Percentiles rank a stretch among this genome's conserved stretches.
phyloP scores from a whole-genome alignment of 2,329 filamentous ascomycete species.

The Orbilia oligospora region DNA sequence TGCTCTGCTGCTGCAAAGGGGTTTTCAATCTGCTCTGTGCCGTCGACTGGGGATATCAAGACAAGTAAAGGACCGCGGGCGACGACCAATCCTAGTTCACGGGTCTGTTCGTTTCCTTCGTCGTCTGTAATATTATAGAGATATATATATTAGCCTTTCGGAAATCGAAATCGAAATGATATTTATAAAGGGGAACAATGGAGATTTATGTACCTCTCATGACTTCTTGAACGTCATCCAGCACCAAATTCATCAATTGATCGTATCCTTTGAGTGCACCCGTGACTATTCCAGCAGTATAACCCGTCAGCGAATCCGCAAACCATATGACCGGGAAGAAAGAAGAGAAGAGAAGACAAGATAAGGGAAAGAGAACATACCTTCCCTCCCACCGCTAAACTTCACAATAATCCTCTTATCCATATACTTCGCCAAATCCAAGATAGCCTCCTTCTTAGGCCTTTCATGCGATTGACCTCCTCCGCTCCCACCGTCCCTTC shows the following conservation, averaged over 20 bases:
- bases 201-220: slow-evolving; percentile 78
- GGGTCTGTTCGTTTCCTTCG: slow-evolving; percentile 86
- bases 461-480: slow-evolving; percentile 75
- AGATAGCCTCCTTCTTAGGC: slow-evolving; percentile 98
- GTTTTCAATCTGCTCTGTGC: slow-evolving; percentile 95
- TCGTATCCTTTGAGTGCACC: slow-evolving; percentile 96
- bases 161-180: too few relatives aligned
- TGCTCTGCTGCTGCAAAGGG: slow-evolving; percentile 86
- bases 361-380: slow-evolving; percentile 72
- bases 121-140: slow-evolving; percentile 76
- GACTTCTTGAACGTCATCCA: slow-evolving; percentile 92
- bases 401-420: slow-evolving; percentile 96
- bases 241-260: slow-evolving; percentile 95
- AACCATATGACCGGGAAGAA: neutral
- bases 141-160: slow-evolving; percentile 19
- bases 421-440: slow-evolving; percentile 95
- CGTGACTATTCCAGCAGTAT: slow-evolving; percentile 73
- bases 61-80: slow-evolving; percentile 93
- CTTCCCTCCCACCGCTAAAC: slow-evolving; percentile 94
- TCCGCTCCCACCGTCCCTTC: slow-evolving; percentile 68
- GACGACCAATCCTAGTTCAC: slow-evolving; percentile 87
- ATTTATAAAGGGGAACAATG: slow-evolving; percentile 20
- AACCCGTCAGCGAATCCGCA: neutral
- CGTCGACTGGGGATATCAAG: slow-evolving; percentile 90
- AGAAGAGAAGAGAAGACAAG: too few relatives aligned